phyloP scores from a whole-genome alignment of 2,329 filamentous ascomycete species.

The Oidium heveae region DNA sequence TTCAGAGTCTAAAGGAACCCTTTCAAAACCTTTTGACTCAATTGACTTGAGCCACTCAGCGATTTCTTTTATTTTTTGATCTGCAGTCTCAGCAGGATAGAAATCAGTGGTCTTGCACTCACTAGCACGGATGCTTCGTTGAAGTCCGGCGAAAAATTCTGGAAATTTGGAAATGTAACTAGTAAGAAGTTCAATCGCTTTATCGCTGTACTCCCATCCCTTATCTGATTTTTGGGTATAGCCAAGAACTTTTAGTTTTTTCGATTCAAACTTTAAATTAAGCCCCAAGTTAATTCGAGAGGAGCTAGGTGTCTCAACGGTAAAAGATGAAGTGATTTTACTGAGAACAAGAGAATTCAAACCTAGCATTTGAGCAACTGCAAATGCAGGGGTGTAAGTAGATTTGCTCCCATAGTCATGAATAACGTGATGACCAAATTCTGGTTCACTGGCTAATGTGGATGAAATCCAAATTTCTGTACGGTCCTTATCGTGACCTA shows the following conservation, averaged over 20 bases:
- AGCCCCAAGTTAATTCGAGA: constrained; percentile 65
- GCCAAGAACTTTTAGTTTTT: constrained; percentile 83
- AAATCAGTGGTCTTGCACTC: constrained; percentile 69
- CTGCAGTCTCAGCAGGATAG: constrained; percentile 50
- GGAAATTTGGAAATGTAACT: constrained; percentile 89
- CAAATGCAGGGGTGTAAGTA: constrained; percentile 65
- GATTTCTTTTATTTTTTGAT: constrained; percentile 74
- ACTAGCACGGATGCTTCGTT: constrained; percentile 62
- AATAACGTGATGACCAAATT: constrained; percentile 60
- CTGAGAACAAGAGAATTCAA: constrained; percentile 73
- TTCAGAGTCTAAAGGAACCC: constrained; percentile 86
- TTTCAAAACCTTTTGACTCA: constrained; percentile 77
- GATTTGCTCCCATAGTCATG: constrained; percentile 40
- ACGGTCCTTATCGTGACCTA: constrained; percentile 47
- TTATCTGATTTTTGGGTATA: constrained; percentile 69
- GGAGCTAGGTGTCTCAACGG: constrained; percentile 55
- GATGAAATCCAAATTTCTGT: constrained; percentile 56
- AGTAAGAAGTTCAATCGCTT: constrained; percentile 55
- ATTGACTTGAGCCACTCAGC: constrained; percentile 77
- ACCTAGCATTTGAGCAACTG: constrained; percentile 59
- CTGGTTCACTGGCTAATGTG: constrained; percentile 45
- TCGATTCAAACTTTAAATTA: constrained; percentile 90
- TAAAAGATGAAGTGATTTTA: constrained; percentile 89
- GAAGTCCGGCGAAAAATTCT: constrained; percentile 78
- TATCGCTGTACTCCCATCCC: constrained; percentile 88